These are phyloP conservation scores for Aspergillus thermomutatus DNA, from an alignment of 2,329 filamentous ascomycete species.

Conservation along the genomic window DNA sequence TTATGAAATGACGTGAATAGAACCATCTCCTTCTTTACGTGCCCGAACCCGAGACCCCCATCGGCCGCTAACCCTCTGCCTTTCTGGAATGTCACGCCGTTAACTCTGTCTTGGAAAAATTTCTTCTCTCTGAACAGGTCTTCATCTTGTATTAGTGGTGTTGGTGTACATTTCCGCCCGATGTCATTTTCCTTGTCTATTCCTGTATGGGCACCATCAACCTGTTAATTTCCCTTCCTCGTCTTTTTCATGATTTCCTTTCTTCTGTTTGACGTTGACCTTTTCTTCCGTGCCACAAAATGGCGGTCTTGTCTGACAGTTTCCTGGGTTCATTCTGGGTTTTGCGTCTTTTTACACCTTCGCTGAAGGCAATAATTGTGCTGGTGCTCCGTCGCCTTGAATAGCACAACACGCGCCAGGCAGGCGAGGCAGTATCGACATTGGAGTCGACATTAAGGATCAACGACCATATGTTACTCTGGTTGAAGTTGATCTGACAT, in stretches of 20 bases:
- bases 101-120: not conserved
- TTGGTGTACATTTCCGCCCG: not conserved
- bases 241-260: constrained; percentile 5
- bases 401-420: not conserved
- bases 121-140: not conserved
- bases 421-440: not conserved
- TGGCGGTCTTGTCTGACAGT: not conserved
- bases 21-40: not conserved
- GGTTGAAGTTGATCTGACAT: not conserved
- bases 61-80: not conserved
- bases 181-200: constrained; percentile 25
- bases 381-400: not conserved
- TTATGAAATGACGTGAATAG: constrained; percentile 12
- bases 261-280: constrained; percentile 11
- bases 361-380: too few species aligned
- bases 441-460: not conserved
- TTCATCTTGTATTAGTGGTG: not conserved
- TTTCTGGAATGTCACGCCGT: not conserved
- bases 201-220: constrained; percentile 18
- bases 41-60: not conserved
- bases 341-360: not conserved
- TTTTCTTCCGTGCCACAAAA: not conserved
- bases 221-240: not conserved
- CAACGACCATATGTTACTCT: not conserved
- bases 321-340: not conserved